phyloP scores from a whole-genome alignment of 148 eudicot species.

The Mesembryanthemum crystallinum region DNA sequence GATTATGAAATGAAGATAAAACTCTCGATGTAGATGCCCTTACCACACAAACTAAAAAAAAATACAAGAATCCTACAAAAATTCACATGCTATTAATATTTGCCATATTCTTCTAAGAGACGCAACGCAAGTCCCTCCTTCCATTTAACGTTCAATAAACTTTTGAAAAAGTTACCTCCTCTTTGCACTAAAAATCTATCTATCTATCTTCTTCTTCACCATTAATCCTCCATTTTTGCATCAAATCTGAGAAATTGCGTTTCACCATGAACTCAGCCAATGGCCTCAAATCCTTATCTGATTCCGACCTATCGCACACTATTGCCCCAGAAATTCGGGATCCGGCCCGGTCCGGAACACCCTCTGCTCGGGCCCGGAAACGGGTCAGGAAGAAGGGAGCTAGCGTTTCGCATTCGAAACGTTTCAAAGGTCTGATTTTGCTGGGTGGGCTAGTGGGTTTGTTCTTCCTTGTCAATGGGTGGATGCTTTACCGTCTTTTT shows the following conservation, averaged over 20 bases:
- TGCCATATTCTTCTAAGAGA: background rate
- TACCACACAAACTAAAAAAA: no score
- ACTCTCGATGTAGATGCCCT: no score
- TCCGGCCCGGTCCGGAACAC: slow-evolving; percentile 13
- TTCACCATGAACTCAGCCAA: slow-evolving; percentile 22
- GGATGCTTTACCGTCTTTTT: slow-evolving; percentile 75
- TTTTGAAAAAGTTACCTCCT: background rate
- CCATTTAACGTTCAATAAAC: background rate
- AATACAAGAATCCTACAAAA: no score
- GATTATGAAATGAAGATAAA: no score
- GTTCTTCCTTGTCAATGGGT: slow-evolving; percentile 63
- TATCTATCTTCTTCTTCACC: background rate
- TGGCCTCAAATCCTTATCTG: slow-evolving; percentile 20
- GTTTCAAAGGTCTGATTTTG: slow-evolving; percentile 35
- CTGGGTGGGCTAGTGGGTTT: slow-evolving; percentile 48
- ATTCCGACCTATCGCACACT: slow-evolving; percentile 18
- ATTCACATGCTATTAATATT: no score
- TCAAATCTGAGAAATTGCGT: background rate
- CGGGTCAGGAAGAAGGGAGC: slow-evolving; percentile 31
- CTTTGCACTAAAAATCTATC: background rate
- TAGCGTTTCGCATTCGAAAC: slow-evolving; percentile 30
- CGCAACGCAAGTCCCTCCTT: background rate
- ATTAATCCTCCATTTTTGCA: background rate
- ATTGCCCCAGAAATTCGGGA: background rate
- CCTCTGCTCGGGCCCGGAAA: slow-evolving; percentile 7